Evolutionary conservation across 768 basidiomycete genomes (phyloP).

Genomic region (Trametes sanguinea): DNA sequence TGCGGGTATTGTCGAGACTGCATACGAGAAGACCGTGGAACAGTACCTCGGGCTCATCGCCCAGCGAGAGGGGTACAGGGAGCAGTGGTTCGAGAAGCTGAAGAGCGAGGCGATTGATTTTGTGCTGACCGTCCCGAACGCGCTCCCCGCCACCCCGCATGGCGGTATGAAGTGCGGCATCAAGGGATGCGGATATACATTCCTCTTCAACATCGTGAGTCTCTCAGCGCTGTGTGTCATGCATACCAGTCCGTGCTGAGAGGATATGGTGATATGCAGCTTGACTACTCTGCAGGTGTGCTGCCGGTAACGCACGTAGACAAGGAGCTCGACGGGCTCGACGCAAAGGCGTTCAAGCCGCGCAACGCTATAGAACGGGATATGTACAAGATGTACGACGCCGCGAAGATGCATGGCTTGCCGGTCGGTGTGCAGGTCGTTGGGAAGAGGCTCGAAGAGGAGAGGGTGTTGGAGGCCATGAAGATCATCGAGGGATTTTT

Average conservation of each 20-base stretch:
- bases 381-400: conserved; percentile 45
- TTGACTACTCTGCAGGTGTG: conserved; percentile 49
- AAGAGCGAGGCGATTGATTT: conserved; percentile 37
- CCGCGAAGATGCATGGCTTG: conserved; percentile 45
- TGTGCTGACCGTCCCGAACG: conserved; percentile 42
- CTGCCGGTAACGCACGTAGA: conserved; percentile 49
- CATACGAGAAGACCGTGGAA: conserved; percentile 29
- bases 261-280: conserved; percentile 23
- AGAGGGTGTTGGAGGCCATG: conserved; percentile 50
- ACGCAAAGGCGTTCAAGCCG: conserved; percentile 25
- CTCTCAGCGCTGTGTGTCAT: background rate
- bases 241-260: too few species aligned
- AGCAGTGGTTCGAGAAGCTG: conserved; percentile 31
- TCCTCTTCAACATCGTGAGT: conserved; percentile 49
- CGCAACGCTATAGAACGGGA: conserved; percentile 41
- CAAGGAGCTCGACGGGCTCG: conserved; percentile 37
- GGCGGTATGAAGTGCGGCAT: conserved; percentile 38
- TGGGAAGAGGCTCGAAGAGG: conserved; percentile 48
- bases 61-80: conserved; percentile 34
- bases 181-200: conserved; percentile 36
- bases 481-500: conserved; percentile 39
- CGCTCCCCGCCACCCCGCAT: conserved; percentile 42
- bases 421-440: conserved; percentile 49
- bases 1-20: conserved; percentile 29
- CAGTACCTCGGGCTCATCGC: conserved; percentile 34